Percentiles rank a stretch among this genome's conserved stretches.
phyloP scores from a whole-genome alignment of 108 stramenopile genomes.

The Fistulifera solaris region DNA sequence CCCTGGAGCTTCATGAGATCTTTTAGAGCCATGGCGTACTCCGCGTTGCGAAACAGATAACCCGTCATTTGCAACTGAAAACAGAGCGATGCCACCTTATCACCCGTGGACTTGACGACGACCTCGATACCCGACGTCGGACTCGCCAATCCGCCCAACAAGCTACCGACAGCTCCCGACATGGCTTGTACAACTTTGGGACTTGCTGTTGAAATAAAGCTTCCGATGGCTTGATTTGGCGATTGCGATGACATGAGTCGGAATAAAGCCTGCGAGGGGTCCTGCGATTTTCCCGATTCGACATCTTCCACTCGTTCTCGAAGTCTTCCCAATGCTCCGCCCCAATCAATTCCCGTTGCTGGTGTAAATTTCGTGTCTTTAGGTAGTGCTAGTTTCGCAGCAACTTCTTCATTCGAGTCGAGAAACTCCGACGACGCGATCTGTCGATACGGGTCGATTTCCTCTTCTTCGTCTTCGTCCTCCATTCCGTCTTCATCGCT shows the following conservation, averaged over 20 bases:
- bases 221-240: conserved; percentile 65
- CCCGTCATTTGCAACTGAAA: conserved; percentile 88
- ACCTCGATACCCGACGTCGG: conserved; percentile 60
- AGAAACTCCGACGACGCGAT: conserved; percentile 47
- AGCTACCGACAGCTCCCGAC: conserved; percentile 54
- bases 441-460: conserved; percentile 34
- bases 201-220: conserved; percentile 60
- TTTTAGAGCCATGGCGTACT: conserved; percentile 83
- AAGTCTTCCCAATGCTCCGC: conserved; percentile 57
- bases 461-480: conserved; percentile 38
- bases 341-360: conserved; percentile 57
- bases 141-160: conserved; percentile 71
- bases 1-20: conserved; percentile 60
- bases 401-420: conserved; percentile 7
- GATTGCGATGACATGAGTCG: conserved; percentile 51
- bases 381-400: neutral
- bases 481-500: conserved; percentile 41
- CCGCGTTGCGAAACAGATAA: conserved; percentile 88
- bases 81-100: conserved; percentile 69
- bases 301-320: conserved; percentile 53
- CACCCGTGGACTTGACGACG: conserved; percentile 60
- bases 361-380: conserved; percentile 7
- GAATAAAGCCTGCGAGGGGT: conserved; percentile 67
- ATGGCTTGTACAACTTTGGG: conserved; percentile 78
- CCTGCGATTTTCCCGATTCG: conserved; percentile 42